These are phyloP conservation scores for Debaryomyces sp. DNA, from an alignment of 1,139 yeast genomes.

Conservation along the genomic window DNA sequence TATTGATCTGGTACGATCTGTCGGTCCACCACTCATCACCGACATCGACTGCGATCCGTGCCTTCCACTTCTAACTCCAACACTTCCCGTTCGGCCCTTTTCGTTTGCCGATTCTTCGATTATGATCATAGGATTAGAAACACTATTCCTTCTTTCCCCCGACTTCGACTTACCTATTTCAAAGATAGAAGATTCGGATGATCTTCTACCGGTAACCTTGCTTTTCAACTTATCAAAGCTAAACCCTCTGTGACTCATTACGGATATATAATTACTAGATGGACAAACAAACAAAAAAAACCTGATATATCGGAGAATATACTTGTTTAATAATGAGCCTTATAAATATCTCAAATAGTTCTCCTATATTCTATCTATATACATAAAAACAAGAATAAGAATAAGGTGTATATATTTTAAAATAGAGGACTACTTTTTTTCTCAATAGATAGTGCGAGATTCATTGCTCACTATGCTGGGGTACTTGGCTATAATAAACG, in stretches of 20 bases:
- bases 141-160: slow-evolving; percentile 19
- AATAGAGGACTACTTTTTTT: neutral
- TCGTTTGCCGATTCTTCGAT: slow-evolving; percentile 18
- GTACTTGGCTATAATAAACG: neutral
- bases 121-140: slow-evolving; percentile 25
- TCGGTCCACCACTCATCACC: slow-evolving; percentile 11
- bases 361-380: neutral
- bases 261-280: neutral
- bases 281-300: neutral
- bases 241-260: slow-evolving; percentile 19
- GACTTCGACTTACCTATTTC: slow-evolving; percentile 15
- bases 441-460: neutral
- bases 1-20: slow-evolving; percentile 20
- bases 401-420: neutral
- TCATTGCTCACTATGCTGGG: neutral
- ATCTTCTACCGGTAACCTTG: slow-evolving; percentile 20
- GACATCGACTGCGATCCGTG: slow-evolving; percentile 24
- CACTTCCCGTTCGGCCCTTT: neutral
- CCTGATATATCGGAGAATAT: neutral
- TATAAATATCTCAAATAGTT: neutral
- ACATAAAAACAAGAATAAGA: neutral
- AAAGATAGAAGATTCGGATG: slow-evolving; percentile 19
- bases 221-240: slow-evolving; percentile 23
- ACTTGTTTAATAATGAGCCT: neutral
- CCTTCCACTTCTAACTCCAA: slow-evolving; percentile 8